These are phyloP conservation scores for Lyophyllum atratum DNA, from an alignment of 768 basidiomycete species.

Conservation along the genomic window DNA sequence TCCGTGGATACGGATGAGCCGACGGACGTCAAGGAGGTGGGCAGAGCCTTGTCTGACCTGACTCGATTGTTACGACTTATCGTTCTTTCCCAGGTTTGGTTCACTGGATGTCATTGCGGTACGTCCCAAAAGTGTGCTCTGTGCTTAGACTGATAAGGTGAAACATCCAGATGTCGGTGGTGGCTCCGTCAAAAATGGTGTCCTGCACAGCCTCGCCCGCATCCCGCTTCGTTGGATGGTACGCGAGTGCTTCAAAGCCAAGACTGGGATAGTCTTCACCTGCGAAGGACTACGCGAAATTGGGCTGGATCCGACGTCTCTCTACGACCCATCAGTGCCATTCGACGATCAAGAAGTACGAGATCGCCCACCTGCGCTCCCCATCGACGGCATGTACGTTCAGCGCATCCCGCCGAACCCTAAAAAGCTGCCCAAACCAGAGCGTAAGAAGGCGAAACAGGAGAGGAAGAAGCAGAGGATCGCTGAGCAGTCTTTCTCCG, in stretches of 20 bases:
- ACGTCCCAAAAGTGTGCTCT: not conserved
- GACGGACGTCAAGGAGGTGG: too few species aligned
- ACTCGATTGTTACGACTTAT: not conserved
- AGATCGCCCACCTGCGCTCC: conserved; percentile 30
- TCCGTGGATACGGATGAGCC: too few species aligned
- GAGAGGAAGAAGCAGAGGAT: too few species aligned
- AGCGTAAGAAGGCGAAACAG: too few species aligned
- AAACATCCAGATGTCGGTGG: conserved; percentile 52
- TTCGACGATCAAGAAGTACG: too few species aligned
- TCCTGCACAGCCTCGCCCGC: too few species aligned
- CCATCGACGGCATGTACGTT: conserved; percentile 20
- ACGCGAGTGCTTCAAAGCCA: conserved; percentile 58
- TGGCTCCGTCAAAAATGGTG: conserved; percentile 44
- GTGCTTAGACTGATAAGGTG: too few species aligned
- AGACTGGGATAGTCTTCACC: conserved; percentile 62
- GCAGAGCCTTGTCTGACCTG: too few species aligned
- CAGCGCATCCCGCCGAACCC: conserved; percentile 22
- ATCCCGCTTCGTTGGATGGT: conserved; percentile 74
- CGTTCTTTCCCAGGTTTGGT: conserved; percentile 41
- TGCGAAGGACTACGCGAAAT: conserved; percentile 39
- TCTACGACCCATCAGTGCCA: too few species aligned
- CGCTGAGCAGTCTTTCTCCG: conserved; percentile 16
- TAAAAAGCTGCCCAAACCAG: too few species aligned
- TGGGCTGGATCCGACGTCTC: conserved; percentile 41
- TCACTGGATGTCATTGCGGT: conserved; percentile 43